A percentile compares a stretch with the other conserved stretches of the same genome.
These are phyloP conservation scores for Hansenula sp. DNA, from an alignment of 1,139 yeast species.

Conservation along the genomic window DNA sequence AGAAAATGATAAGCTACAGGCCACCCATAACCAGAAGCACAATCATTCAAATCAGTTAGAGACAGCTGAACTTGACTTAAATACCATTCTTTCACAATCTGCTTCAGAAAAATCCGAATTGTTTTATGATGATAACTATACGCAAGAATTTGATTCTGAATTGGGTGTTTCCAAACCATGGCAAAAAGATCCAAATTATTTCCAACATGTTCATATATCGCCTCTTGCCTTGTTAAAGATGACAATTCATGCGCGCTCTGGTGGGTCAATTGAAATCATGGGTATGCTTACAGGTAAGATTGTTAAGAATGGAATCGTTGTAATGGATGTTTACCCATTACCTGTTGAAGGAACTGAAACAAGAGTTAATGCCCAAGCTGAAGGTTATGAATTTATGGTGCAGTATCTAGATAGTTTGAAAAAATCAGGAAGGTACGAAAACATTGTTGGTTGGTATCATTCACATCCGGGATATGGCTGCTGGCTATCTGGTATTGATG, in stretches of 20 bases:
- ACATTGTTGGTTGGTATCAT: conserved; percentile 93
- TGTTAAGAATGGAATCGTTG: conserved; percentile 53
- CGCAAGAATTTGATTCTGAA: neutral
- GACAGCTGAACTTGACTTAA: conserved; percentile 15
- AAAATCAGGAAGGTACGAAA: conserved; percentile 45
- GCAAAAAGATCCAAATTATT: conserved; percentile 53
- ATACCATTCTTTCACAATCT: conserved; percentile 10
- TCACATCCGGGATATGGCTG: conserved; percentile 98
- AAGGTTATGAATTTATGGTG: conserved; percentile 94
- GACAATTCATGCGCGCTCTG: conserved; percentile 77
- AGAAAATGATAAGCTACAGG: neutral
- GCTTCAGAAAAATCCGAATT: conserved; percentile 9
- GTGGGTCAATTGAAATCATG: conserved; percentile 93
- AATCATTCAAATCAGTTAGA: conserved; percentile 12
- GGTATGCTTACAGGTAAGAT: conserved; percentile 89
- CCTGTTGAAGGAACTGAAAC: conserved; percentile 98
- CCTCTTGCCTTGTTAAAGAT: conserved; percentile 76
- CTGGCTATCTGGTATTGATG: conserved; percentile 89
- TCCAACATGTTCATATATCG: conserved; percentile 64
- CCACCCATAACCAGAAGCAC: neutral
- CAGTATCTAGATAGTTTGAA: conserved; percentile 65
- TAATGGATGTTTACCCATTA: conserved; percentile 78
- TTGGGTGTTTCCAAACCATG: conserved; percentile 35
- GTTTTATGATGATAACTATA: conserved; percentile 12
- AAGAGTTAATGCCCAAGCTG: conserved; percentile 89